Evolutionary conservation across 2,329 filamentous ascomycete species (phyloP).

Genomic region (Aureobasidium sp.): DNA sequence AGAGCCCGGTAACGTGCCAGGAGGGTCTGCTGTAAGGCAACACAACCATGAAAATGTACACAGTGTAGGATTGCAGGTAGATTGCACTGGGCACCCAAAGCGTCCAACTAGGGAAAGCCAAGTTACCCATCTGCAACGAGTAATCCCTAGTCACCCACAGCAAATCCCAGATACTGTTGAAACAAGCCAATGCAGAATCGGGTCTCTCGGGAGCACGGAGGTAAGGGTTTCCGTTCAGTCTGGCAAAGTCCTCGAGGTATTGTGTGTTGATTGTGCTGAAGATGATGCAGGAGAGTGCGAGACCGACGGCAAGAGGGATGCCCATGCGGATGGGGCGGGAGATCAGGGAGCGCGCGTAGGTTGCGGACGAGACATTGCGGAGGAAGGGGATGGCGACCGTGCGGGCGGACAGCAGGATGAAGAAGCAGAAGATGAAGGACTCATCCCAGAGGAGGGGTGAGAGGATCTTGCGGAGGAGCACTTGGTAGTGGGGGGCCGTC

Average conservation of each 20-base stretch:
- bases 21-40: slow-evolving; percentile 33
- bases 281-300: slow-evolving; percentile 31
- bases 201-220: neutral
- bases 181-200: slow-evolving; percentile 15
- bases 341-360: slow-evolving; percentile 33
- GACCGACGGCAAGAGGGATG: slow-evolving; percentile 31
- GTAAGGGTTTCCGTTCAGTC: neutral
- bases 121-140: slow-evolving; percentile 29
- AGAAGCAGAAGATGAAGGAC: slow-evolving; percentile 36
- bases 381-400: slow-evolving; percentile 36
- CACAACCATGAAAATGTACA: slow-evolving; percentile 40
- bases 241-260: slow-evolving; percentile 22
- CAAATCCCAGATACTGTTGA: slow-evolving; percentile 38
- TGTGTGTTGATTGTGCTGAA: slow-evolving; percentile 25
- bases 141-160: slow-evolving; percentile 36
- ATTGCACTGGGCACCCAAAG: slow-evolving; percentile 36
- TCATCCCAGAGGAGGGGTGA: slow-evolving; percentile 39
- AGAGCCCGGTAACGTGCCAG: slow-evolving; percentile 31
- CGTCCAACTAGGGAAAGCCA: slow-evolving; percentile 34
- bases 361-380: slow-evolving; percentile 23
- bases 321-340: slow-evolving; percentile 34
- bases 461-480: slow-evolving; percentile 35
- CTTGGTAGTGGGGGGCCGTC: slow-evolving; percentile 19
- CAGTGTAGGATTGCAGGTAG: slow-evolving; percentile 38
- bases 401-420: slow-evolving; percentile 39